Conservation (phyloP, 2,329 filamentous ascomycete species). For the Neonectria sp. region DNA sequence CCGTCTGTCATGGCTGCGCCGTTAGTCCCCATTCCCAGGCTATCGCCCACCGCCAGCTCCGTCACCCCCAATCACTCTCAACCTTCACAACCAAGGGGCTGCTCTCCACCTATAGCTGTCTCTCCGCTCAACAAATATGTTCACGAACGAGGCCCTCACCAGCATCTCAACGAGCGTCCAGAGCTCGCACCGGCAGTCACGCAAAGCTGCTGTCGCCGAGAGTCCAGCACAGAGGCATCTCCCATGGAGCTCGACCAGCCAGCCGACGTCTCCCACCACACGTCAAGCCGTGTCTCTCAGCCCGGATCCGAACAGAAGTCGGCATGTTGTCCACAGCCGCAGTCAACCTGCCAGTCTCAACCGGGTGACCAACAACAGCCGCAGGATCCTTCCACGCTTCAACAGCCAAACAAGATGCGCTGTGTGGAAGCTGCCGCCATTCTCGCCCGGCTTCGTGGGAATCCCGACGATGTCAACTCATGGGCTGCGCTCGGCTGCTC, state of each 20-base stretch:
- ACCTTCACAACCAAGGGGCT: conserved; percentile 10
- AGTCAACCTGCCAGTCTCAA: background rate
- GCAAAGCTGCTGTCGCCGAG: background rate
- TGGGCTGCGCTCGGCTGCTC: conserved; percentile 50
- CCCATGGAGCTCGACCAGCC: conserved; percentile 19
- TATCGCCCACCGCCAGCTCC: conserved; percentile 1
- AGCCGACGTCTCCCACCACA: background rate
- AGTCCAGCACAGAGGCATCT: background rate
- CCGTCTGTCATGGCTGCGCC: conserved; percentile 12
- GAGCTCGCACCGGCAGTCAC: conserved; percentile 5
- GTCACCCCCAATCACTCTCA: conserved; percentile 3
- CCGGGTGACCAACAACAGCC: background rate
- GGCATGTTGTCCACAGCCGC: conserved; percentile 6
- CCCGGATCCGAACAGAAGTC: conserved; percentile 1
- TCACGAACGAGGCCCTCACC: conserved; percentile 11
- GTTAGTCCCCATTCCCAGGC: conserved; percentile 5
- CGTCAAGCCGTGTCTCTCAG: background rate
- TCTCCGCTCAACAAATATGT: conserved; percentile 17
- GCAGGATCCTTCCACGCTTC: background rate
- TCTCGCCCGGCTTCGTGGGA: conserved; percentile 58
- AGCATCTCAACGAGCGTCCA: background rate
- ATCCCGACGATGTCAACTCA: conserved; percentile 46
- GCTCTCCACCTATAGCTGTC: conserved; percentile 4
- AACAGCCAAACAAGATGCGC: conserved; percentile 40
- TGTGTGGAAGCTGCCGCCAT: conserved; percentile 50